phyloP scores from a whole-genome alignment of 2,329 filamentous ascomycete species.

The Aspergillus hiratsukae region DNA sequence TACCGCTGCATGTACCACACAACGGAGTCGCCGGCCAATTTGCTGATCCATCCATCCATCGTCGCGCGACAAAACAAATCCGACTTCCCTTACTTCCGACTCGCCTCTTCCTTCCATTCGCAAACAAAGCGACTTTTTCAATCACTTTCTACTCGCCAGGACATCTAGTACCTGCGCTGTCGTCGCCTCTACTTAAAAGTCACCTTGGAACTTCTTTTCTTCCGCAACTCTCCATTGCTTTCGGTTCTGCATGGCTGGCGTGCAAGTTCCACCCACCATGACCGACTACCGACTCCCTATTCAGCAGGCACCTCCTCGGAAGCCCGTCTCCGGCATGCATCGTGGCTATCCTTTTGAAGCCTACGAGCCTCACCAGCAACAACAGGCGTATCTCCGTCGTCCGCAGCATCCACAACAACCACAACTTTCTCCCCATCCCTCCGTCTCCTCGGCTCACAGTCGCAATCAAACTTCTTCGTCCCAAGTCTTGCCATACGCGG shows the following conservation, averaged over 20 bases:
- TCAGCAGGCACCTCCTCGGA: conserved; percentile 30
- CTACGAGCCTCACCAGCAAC: conserved; percentile 22
- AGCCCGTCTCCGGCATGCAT: conserved; percentile 23
- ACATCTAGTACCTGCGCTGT: neutral
- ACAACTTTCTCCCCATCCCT: conserved; percentile 24
- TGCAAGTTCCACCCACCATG: conserved; percentile 29
- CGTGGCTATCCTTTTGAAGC: conserved; percentile 23
- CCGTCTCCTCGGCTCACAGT: conserved; percentile 25
- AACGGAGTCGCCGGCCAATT: conserved; percentile 5
- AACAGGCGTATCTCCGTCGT: conserved; percentile 1
- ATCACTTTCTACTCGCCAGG: neutral
- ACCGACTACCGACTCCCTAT: conserved; percentile 36
- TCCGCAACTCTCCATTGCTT: neutral
- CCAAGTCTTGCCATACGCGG: conserved; percentile 25
- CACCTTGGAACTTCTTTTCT: neutral
- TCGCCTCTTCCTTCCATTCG: neutral
- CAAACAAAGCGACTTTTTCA: neutral
- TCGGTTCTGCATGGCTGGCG: conserved; percentile 22
- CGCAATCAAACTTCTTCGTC: conserved; percentile 41
- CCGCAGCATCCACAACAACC: conserved; percentile 2
- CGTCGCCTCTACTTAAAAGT: neutral
- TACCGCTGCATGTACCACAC: conserved; percentile 7
- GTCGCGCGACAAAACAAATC: neutral
- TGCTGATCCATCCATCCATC: conserved; percentile 6
- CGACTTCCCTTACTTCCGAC: conserved; percentile 1